Evolutionary conservation across 2,329 filamentous ascomycete species (phyloP).

Genomic region (Fusarium illudens): DNA sequence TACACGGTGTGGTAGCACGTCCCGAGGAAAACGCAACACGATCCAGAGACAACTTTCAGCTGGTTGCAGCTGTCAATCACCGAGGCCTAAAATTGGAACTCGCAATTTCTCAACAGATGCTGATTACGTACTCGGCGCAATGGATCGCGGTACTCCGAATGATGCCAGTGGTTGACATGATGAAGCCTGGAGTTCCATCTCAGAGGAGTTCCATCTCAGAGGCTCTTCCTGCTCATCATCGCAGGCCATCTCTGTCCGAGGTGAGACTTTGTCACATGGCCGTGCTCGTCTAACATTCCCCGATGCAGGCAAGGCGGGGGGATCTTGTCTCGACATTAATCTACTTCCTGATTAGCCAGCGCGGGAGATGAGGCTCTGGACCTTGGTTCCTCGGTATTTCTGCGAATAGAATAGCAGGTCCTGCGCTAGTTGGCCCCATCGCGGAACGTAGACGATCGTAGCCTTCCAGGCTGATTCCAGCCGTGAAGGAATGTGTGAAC

Average conservation of each 20-base stretch:
- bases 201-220: neutral
- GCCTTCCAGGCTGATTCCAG: neutral
- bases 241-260: neutral
- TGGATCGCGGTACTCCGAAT: neutral
- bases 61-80: slow-evolving; percentile 9
- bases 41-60: neutral
- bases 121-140: neutral
- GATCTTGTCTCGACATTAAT: slow-evolving; percentile 30
- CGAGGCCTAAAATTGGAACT: slow-evolving; percentile 21
- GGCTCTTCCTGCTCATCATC: neutral
- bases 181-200: neutral
- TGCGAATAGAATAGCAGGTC: slow-evolving; percentile 17
- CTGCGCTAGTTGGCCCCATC: slow-evolving; percentile 16
- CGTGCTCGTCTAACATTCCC: slow-evolving; percentile 41
- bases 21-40: neutral
- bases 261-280: slow-evolving; percentile 38
- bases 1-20: neutral
- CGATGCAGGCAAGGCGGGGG: slow-evolving; percentile 31
- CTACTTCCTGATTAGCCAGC: slow-evolving; percentile 31
- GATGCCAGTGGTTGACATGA: neutral
- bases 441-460: slow-evolving; percentile 17
- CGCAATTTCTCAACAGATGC: slow-evolving; percentile 6
- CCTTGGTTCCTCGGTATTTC: slow-evolving; percentile 8
- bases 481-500: neutral
- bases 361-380: slow-evolving; percentile 36